Base-by-base conservation (phyloP, 352 stramenopile species). In the Phytophthora meadii region DNA sequence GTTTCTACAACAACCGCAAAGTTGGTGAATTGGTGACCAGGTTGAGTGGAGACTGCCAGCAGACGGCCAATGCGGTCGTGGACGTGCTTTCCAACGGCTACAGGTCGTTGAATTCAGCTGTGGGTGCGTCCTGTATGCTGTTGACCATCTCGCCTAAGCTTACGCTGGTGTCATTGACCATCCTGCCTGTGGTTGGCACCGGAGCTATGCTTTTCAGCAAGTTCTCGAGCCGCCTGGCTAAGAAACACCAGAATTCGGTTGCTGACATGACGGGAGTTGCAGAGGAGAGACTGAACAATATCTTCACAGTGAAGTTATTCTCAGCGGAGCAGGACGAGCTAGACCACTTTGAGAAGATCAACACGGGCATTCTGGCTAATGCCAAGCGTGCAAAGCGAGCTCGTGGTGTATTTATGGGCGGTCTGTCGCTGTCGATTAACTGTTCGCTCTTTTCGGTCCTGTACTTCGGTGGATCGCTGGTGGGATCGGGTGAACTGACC, bases 301-400 rank as follows among this genome's bases (percentile, higher is more conserved):
- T 98, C 36, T 82, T 87, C 42, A 97, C 92, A 34, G 91, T 98
- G 34, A 96, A 96, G 72, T 65, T 95, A 2, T 97, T 95, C 50
- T 87, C 88, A 11, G 88, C 80, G 36, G 85, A 97, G 77, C 61
- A 87, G 46, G 70, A 89, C 65, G 80, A 97, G 42, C 59, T 84
- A 41, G 45, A 75, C 3, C 55, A 68, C 45, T 97, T 95, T 55
- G 82, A 85, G 4, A 79, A 82, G 44, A 80, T 90, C 42, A 95
- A 93, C 65, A 66, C 57, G 24, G 53, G 47, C 46, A 92, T 94
- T 53, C 68, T 94, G n/a, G 52, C 63, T 28, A 91, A 94, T 48
- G 82, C 85, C 8, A 69, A 81, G 11, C 79, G 76, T 9, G 87
- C 87, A 17, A 94, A 96, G 59, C 74, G 73, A 24, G 88, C 89